Base-by-base conservation (phyloP, 202 grass and related monocot genomes). In the Schoenoplectus tabernaemontani region DNA sequence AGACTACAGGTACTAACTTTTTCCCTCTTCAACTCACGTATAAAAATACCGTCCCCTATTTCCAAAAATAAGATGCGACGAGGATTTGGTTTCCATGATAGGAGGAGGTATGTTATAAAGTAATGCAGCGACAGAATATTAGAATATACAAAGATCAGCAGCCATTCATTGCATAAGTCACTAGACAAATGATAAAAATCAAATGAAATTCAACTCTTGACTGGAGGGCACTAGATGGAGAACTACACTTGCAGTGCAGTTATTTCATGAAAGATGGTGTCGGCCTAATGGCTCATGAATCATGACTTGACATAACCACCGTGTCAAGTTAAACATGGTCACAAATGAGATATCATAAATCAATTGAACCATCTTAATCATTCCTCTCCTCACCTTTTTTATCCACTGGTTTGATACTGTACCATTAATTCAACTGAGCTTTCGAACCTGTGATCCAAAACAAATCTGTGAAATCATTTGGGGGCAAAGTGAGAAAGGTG, bases 261-360 rank as follows among this genome's bases (percentile, higher is more conserved):
- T 9, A 44, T 23, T 56, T 36, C 47, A 20, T 33, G 47, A 50
- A 48, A 54, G 48, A 63, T 63, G 5, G 8, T 56, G 47, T 75
- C 70, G 16, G 54, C 46, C 47, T 36, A 54, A 75, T 75, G 70
- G 70, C 70, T 7, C 47, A 75, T 54, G 70, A 75, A 26, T 7
- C 47, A 75, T 75, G 70, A 75, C 46, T 56, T 36, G 11, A 28
- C 46, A 74, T 34, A 54, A 53, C 15, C 46, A 74, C 22, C 42
- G 23, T 74, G 43, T 68, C 7, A 51, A 74, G 70, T 53, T 54
- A n/a, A 34, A 53, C 47, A 36, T 36, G 38, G 28, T 7, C 16
- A 36, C 8, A 75, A 19, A 11, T 54, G 9, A 24, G 3, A 75
- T 20, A 19, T 75, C 47, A 56, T 32, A 36, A 33, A 75, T 75